These are phyloP conservation scores for Lophiotrema nucula DNA, from an alignment of 495 filamentous ascomycete species.

Conservation along the genomic window DNA sequence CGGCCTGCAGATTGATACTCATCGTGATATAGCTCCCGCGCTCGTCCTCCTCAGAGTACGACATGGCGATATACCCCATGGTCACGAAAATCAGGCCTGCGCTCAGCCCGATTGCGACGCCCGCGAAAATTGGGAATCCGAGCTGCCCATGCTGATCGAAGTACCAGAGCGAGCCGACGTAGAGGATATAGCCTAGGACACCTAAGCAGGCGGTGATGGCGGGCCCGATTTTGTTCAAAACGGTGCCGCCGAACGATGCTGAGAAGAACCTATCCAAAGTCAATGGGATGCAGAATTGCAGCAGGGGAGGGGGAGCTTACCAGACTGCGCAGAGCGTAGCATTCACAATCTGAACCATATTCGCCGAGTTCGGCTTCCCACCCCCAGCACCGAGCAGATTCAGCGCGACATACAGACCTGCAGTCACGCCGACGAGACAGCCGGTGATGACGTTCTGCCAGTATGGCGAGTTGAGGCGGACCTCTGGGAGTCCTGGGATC, in stretches of 20 bases:
- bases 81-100: constrained; percentile 18
- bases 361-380: too few relatives aligned
- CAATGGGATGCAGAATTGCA: too few relatives aligned
- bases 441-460: background rate
- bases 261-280: too few relatives aligned
- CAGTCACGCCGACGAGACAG: background rate
- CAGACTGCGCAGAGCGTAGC: too few relatives aligned
- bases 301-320: too few relatives aligned
- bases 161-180: constrained; percentile 23
- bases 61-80: constrained; percentile 10
- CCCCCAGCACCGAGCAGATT: too few relatives aligned
- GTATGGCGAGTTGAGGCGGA: background rate
- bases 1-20: constrained; percentile 8
- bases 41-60: constrained; percentile 17
- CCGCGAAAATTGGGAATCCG: constrained; percentile 7
- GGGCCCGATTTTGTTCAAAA: too few relatives aligned
- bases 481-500: background rate
- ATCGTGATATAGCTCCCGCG: constrained; percentile 10
- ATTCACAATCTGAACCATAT: too few relatives aligned
- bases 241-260: too few relatives aligned
- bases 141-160: constrained; percentile 13
- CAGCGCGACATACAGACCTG: background rate
- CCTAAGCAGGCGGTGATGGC: too few relatives aligned
- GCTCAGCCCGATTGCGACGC: constrained; percentile 4
- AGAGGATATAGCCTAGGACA: too few relatives aligned